phyloP scores from a whole-genome alignment of 2,329 filamentous ascomycete genomes.

The Fusarium pseudograminearum region DNA sequence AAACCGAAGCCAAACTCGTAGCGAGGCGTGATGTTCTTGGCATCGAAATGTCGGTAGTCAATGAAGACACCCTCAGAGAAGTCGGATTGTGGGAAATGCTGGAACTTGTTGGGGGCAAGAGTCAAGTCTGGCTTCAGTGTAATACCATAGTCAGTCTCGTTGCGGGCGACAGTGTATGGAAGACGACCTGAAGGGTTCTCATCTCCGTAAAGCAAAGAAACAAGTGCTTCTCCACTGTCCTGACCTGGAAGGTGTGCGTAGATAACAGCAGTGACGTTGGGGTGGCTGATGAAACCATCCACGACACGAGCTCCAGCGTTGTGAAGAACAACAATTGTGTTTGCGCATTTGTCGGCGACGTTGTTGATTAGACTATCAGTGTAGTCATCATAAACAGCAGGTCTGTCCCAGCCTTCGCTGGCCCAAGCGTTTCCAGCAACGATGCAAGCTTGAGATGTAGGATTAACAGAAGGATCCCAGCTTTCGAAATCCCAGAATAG shows the following conservation, averaged over 20 bases:
- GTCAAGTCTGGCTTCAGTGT: neutral
- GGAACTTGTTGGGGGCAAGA: neutral
- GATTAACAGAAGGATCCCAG: neutral
- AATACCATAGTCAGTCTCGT: constrained; percentile 49
- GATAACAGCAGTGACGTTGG: constrained; percentile 72
- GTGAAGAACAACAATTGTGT: constrained; percentile 74
- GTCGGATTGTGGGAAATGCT: constrained; percentile 9
- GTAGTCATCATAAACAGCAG: constrained; percentile 75
- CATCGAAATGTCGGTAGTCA: constrained; percentile 83
- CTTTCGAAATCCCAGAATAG: constrained; percentile 22
- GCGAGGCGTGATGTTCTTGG: constrained; percentile 67
- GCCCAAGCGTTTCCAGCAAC: constrained; percentile 86
- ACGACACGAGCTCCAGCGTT: constrained; percentile 67
- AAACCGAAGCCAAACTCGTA: constrained; percentile 84
- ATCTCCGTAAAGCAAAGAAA: constrained; percentile 69
- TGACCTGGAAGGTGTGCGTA: constrained; percentile 75
- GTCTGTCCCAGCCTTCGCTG: constrained; percentile 79
- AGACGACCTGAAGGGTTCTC: constrained; percentile 68
- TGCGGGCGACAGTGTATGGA: constrained; percentile 70
- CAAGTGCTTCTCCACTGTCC: constrained; percentile 68
- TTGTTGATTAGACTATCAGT: constrained; percentile 70
- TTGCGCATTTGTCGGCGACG: constrained; percentile 70
- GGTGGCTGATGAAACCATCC: constrained; percentile 68
- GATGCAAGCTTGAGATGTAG: constrained; percentile 70
- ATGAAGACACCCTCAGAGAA: constrained; percentile 19